Conservation (phyloP, 768 basidiomycete genomes). For the Tubosaeta sp. region DNA sequence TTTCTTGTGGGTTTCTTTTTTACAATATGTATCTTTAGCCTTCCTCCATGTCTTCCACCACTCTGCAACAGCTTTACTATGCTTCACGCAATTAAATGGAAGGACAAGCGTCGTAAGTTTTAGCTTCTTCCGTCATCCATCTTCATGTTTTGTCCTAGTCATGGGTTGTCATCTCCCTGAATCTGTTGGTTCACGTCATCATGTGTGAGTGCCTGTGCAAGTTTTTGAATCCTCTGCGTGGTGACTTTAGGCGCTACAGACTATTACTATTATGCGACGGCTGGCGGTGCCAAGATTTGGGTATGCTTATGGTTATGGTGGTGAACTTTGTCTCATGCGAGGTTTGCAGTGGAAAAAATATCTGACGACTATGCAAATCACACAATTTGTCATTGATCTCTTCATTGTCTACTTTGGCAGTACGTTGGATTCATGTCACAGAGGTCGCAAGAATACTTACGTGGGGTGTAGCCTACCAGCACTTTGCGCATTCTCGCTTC, state of each 20-base stretch:
- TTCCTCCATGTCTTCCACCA: conserved; percentile 99
- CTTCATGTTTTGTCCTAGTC: conserved; percentile 50
- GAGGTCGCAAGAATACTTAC: conserved; percentile 7
- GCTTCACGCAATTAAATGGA: conserved; percentile 92
- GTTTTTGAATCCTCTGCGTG: too few relatives aligned
- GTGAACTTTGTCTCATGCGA: not conserved
- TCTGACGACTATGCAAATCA: conserved; percentile 93
- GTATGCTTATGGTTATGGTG: conserved; percentile 40
- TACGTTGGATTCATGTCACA: conserved; percentile 39
- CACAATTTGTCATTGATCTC: conserved; percentile 92
- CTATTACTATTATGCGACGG: conserved; percentile 99
- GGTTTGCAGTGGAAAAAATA: conserved; percentile 92
- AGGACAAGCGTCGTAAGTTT: conserved; percentile 83
- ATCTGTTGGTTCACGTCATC: conserved; percentile 90
- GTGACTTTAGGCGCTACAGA: conserved; percentile 43
- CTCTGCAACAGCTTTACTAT: conserved; percentile 93
- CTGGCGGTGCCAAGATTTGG: conserved; percentile 96
- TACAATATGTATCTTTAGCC: conserved; percentile 41
- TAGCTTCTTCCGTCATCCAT: not conserved
- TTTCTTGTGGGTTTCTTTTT: not conserved
- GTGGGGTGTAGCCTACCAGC: conserved; percentile 60
- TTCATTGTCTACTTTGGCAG: conserved; percentile 92
- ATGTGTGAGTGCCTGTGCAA: conserved; percentile 73
- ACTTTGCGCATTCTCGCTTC: conserved; percentile 68
- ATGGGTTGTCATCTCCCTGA: conserved; percentile 92